phyloP scores from a whole-genome alignment of 768 basidiomycete genomes.

The Termitomyces heimii region DNA sequence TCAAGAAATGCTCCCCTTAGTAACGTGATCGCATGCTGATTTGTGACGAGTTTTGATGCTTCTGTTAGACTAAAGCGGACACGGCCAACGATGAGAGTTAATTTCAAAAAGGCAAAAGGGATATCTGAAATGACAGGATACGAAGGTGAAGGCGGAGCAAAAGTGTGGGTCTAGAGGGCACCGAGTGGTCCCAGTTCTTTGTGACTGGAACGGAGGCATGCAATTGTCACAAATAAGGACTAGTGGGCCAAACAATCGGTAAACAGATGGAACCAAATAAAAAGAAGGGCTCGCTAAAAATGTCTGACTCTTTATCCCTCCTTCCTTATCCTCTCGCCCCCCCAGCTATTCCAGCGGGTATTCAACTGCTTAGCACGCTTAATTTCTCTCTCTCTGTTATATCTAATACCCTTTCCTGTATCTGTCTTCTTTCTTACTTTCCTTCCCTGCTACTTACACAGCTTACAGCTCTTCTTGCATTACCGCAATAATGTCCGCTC shows the following conservation, averaged over 20 bases:
- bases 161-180: not conserved
- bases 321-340: slow-evolving; percentile 48
- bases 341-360: slow-evolving; percentile 22
- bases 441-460: slow-evolving; percentile 7
- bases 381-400: slow-evolving; percentile 54
- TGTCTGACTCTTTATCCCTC: slow-evolving; percentile 42
- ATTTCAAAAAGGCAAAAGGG: not conserved
- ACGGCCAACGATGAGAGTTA: not conserved
- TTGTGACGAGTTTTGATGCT: slow-evolving; percentile 25
- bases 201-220: slow-evolving; percentile 14
- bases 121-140: not conserved
- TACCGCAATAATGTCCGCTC: slow-evolving; percentile 79
- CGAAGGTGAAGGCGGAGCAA: not conserved
- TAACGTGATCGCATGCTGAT: slow-evolving; percentile 29
- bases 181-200: not conserved
- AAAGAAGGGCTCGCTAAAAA: slow-evolving; percentile 32
- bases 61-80: slow-evolving; percentile 17
- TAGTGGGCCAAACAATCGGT: slow-evolving; percentile 34
- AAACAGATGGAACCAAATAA: slow-evolving; percentile 40
- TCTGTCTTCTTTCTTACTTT: slow-evolving; percentile 12
- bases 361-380: slow-evolving; percentile 36
- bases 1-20: slow-evolving; percentile 18
- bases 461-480: slow-evolving; percentile 47
- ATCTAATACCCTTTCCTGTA: slow-evolving; percentile 47
- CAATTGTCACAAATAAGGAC: slow-evolving; percentile 28